A percentile compares a stretch with the other conserved stretches of the same genome.
These are phyloP conservation scores for Colletotrichum trifolii DNA, from an alignment of 2,329 filamentous ascomycete genomes.

Conservation along the genomic window DNA sequence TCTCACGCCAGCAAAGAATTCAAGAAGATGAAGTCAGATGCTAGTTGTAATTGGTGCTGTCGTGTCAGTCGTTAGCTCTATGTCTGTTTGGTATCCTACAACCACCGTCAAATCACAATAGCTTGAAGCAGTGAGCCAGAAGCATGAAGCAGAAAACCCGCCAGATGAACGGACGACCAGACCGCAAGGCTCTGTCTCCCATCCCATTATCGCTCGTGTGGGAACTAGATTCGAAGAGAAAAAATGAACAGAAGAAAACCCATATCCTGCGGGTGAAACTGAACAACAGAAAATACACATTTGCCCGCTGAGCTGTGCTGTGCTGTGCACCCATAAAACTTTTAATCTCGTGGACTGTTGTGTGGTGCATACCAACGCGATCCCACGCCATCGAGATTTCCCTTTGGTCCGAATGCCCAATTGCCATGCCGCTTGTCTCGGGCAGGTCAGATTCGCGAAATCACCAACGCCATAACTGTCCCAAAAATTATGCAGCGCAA, in stretches of 20 bases:
- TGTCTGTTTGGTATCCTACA: conserved; percentile 30
- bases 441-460: conserved; percentile 6
- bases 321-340: conserved; percentile 12
- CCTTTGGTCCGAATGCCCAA: background rate
- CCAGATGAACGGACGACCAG: background rate
- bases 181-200: too few species aligned
- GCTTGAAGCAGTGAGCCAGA: background rate
- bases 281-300: background rate
- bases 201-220: background rate
- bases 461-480: conserved; percentile 24
- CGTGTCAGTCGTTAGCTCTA: conserved; percentile 31
- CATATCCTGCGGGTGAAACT: conserved; percentile 26
- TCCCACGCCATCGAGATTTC: background rate
- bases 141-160: background rate
- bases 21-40: background rate
- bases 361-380: conserved; percentile 7
- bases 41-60: conserved; percentile 16
- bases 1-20: background rate
- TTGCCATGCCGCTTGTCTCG: conserved; percentile 7
- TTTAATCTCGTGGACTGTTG: conserved; percentile 1
- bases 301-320: conserved; percentile 2
- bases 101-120: conserved; percentile 3
- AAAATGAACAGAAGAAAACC: background rate
- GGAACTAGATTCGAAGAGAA: background rate
- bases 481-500: background rate